A percentile compares a stretch with the other conserved stretches of the same genome.
Conservation (phyloP, 2,329 filamentous ascomycete species). For the Scedosporium boydii region DNA sequence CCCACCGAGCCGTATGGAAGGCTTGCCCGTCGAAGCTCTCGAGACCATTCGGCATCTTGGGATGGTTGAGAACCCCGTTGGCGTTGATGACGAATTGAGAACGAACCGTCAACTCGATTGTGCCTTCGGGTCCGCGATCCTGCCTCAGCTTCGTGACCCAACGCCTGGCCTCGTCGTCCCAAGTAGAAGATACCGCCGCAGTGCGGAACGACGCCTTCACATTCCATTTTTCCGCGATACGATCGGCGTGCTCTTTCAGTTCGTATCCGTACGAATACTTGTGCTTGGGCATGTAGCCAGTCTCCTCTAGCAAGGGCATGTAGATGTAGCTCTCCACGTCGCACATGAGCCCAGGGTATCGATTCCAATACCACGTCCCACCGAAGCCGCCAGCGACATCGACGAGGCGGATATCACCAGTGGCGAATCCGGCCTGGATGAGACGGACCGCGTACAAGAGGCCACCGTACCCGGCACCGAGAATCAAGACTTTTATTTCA, state of each 20-base stretch:
- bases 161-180: conserved; percentile 29
- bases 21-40: conserved; percentile 29
- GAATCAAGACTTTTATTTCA: conserved; percentile 19
- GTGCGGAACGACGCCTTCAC: conserved; percentile 33
- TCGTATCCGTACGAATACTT: conserved; percentile 35
- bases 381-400: conserved; percentile 33
- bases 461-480: conserved; percentile 26
- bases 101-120: conserved; percentile 19
- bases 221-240: conserved; percentile 30
- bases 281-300: conserved; percentile 45
- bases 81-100: conserved; percentile 29
- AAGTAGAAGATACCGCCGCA: conserved; percentile 27
- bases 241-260: conserved; percentile 29
- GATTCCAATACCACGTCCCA: conserved; percentile 41
- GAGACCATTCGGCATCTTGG: conserved; percentile 32
- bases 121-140: conserved; percentile 15
- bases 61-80: conserved; percentile 27
- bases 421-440: conserved; percentile 14
- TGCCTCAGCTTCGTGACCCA: conserved; percentile 15
- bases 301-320: conserved; percentile 51
- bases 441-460: conserved; percentile 20
- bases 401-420: conserved; percentile 26
- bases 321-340: conserved; percentile 54
- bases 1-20: conserved; percentile 37
- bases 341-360: conserved; percentile 29